Base-by-base conservation (phyloP, 371 early-diverging fungal genomes). In the Apophysomyces elegans region DNA sequence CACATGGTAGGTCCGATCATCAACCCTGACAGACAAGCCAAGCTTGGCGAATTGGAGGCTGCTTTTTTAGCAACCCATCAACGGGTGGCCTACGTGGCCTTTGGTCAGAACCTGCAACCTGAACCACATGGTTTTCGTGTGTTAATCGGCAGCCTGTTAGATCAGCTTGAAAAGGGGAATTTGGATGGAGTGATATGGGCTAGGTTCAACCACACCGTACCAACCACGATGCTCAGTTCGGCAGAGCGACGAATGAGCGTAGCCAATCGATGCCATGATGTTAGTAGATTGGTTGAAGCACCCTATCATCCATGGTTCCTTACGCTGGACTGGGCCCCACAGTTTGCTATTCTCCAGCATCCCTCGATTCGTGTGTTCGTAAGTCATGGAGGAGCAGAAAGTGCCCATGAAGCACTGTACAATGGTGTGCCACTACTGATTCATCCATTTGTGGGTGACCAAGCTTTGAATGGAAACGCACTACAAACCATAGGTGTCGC, bases 371-470 rank as follows among this genome's bases (percentile, higher is more conserved):
- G n/a, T 7, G 59, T 78, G 1, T 83, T 80, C 62, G 18, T 83
- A 0, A 68, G 67, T 12, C 78, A 80, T 47, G 75, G 83, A 11
- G 83, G 83, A 16, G 66, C 68, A 1, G 74, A 66, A 4, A 75
- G 75, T 14, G 32, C 76, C 5, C 68, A 67, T 35, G 83, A 83
- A 67, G 68, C 73, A 0, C 47, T 76, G 1, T 74, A 67, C 38
- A 26, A 61, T 44, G 74, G 76, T 12, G 65, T 59, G 32, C 75
- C 71, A 2, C 21, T 80, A 26, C 56, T 77, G 14, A 60, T 77
- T 7, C 68, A 59, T 35, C 83, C 80, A 0, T 78, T 73, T 37
- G 77, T 80, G 59, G 78, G 69, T 2, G 83, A 83, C 50, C 80
- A 83, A 54, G 66, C 68, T 7, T 21, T 38, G 1, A 67, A 65